These are phyloP conservation scores for Sphagnum magellanicum DNA, from an alignment of 228 moss, liverwort and hornwort genomes.

Conservation along the genomic window DNA sequence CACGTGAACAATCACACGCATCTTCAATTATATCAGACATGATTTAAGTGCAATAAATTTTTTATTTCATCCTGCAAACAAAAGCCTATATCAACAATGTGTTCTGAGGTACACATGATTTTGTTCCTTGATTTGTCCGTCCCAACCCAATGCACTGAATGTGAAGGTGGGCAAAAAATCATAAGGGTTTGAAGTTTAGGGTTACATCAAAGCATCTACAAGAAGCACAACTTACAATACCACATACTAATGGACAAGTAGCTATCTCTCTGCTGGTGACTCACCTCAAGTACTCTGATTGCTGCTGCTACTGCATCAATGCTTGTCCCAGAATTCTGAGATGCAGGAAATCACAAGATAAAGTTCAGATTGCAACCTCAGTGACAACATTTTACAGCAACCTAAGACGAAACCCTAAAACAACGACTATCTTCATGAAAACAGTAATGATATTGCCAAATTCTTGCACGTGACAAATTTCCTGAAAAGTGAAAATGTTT, in stretches of 20 bases:
- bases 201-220: neutral
- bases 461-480: neutral
- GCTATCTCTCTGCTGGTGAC: neutral
- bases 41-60: too few relatives aligned
- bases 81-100: too few relatives aligned
- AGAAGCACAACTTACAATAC: neutral
- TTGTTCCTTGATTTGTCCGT: too few relatives aligned
- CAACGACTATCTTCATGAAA: too few relatives aligned
- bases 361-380: neutral
- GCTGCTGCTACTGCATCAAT: constrained; percentile 87
- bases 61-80: too few relatives aligned
- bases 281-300: constrained; percentile 90
- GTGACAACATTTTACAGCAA: too few relatives aligned
- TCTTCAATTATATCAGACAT: too few relatives aligned
- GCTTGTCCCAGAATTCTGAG: constrained; percentile 62
- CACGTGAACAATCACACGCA: too few relatives aligned
- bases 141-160: too few relatives aligned
- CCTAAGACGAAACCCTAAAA: too few relatives aligned
- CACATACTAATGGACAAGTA: neutral
- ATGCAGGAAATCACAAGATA: neutral
- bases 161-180: neutral
- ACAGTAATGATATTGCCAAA: neutral
- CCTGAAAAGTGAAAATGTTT: neutral
- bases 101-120: too few relatives aligned
- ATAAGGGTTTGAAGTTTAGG: neutral